Evolutionary conservation across 2,329 filamentous ascomycete genomes (phyloP), one percentile per base, ranked within the genome.

Genomic region (Fusarium devonianum): DNA sequence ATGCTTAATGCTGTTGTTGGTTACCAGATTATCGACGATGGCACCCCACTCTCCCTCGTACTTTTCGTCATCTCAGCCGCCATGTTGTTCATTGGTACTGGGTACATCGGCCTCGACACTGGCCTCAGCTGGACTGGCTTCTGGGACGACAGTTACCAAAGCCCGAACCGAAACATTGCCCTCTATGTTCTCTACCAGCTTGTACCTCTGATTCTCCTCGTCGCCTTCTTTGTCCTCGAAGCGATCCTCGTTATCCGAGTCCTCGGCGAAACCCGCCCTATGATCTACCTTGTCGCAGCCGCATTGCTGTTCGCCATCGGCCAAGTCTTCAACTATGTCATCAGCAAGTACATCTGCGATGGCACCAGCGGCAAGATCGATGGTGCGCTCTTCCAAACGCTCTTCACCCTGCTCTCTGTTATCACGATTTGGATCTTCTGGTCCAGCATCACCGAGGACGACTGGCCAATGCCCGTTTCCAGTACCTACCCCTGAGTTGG

Each of bases 371-470:
- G 92, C 60, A 92, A 89, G 71, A 95, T 99, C 67, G 93, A 99
- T 68, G 94, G 94, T 38, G 85, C 93, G 5, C 75, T 99, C 1
- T 99, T 99, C 71, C 84, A 97, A 72, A 96, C 92, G 0, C 77
- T 97, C 6, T 97, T 99, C 75, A 97, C 92, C 0, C 78, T 97
- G 1, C 75, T 93, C 10, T 81, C 92, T 1, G 91, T 99, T 4
- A 80, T 90, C 13, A 85, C 85, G 74, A 76, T 97, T 58, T 99
- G 94, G 92, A 73, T 90, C 48, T 99, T 99, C 79, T 99, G 94
- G 94, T 96, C 92, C 35, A 97, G 92, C 75, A 99, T 99, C 66
- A 99, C 94, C 12, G 94, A 99, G 74, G 94, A 99, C 67, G 93
- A 97, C 76, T 99, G 94, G 94, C 91, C 92, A 13, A 81, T 82